Conservation (phyloP, 139 green algal genomes). For the Chlorella ohadii region DNA sequence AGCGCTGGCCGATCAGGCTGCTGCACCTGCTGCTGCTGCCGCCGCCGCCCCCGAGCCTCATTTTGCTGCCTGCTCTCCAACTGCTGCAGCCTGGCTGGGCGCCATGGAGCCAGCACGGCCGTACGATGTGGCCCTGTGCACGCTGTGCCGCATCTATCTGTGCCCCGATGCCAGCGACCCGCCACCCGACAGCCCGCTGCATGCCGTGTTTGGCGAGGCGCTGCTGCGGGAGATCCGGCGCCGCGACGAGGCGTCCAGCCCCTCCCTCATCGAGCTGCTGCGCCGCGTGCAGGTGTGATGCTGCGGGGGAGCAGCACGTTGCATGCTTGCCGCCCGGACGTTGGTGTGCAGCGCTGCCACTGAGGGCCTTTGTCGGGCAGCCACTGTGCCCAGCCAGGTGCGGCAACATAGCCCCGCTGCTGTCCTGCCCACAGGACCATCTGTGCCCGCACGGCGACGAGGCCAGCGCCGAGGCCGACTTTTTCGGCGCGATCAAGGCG, state of each 20-base stretch:
- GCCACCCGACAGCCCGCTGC: neutral
- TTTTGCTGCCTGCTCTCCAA: neutral
- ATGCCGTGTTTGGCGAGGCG: neutral
- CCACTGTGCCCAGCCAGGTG: no score
- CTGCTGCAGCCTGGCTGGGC: no score
- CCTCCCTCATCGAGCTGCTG: constrained; percentile 22
- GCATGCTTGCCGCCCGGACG: no score
- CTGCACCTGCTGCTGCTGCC: neutral
- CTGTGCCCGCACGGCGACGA: neutral
- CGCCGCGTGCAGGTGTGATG: constrained; percentile 3
- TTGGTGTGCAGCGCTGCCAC: no score
- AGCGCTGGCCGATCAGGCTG: no score
- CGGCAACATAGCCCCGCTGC: no score
- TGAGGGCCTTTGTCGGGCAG: no score
- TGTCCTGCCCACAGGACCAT: no score
- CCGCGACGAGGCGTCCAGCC: neutral
- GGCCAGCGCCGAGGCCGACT: neutral
- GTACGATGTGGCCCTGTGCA: constrained; percentile 21
- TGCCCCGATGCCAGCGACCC: constrained; percentile 22
- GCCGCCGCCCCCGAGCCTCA: neutral
- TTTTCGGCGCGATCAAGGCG: neutral
- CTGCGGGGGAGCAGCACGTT: no score
- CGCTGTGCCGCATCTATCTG: constrained; percentile 16
- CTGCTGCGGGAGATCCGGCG: constrained; percentile 11
- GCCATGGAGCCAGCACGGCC: constrained; percentile 20